Base-by-base conservation (phyloP, 1,139 yeast genomes). In the Arxiozyma bovina region DNA sequence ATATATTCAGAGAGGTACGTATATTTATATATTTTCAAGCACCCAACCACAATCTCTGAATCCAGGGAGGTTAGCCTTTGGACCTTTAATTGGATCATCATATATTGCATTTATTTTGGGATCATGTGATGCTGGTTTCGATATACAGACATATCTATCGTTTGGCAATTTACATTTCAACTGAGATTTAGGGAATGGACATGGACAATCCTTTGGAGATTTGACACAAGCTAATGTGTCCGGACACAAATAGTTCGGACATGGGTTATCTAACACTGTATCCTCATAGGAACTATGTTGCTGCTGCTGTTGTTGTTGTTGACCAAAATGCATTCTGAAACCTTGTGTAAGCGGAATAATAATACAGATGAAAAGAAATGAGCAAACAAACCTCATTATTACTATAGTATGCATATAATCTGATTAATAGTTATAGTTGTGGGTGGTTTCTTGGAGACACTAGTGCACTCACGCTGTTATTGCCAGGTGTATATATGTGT, bases 121-220 rank as follows among this genome's bases (percentile, higher is more conserved):
- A 54, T 73, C 72, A 15, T 65, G 65, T 0, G 72, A 82, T 41
- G 94, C 83, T 0, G 93, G 91, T 61, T 82, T 83, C 18, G 94
- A 85, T 51, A 93, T 85, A 69, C 99, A 93, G 17, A 90, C 76
- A 64, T 74, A 85, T 52, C 74, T 74, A 55, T 79, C 76, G 27
- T 81, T 78, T 0, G 97, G 96, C 52, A 88, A 73, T 7, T 77
- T 69, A 68, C 99, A 93, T 64, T 89, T 84, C 58, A 87, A 67
- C 68, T 93, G 96, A 1, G 96, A 84, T 53, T 82, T 81, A 1
- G 96, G 93, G 66, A 80, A 91, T 11, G 89, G 90, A 69, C 99
- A 93, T 1, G 98, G 96, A 68, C 99, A 93, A 54, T 84, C 84
- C 25, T 77, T 66, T 0, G 90, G 82, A 1, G 71, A 67, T 8